phyloP scores from a whole-genome alignment of 106 monocot genomes.

The Posidonia australis region DNA sequence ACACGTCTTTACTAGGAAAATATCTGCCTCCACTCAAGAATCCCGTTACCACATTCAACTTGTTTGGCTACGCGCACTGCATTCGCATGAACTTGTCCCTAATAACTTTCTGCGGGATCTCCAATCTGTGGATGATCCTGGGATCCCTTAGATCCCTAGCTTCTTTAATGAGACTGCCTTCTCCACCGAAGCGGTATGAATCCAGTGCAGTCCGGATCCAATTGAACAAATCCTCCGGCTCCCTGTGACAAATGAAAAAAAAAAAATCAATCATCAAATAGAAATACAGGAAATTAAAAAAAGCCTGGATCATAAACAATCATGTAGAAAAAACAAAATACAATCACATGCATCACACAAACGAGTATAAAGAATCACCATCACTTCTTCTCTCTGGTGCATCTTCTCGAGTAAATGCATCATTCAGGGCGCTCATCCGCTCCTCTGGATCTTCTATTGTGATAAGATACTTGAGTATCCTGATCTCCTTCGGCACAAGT shows the following conservation, averaged over 20 bases:
- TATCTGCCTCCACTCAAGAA: no score
- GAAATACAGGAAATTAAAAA: no score
- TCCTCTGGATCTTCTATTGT: constrained; percentile 65
- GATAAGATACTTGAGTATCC: constrained; percentile 79
- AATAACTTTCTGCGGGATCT: constrained; percentile 45
- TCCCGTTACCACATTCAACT: no score
- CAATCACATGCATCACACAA: constrained; percentile 16
- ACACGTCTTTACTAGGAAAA: no score
- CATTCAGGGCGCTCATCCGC: constrained; percentile 39
- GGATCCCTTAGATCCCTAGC: constrained; percentile 87
- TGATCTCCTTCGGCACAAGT: constrained; percentile 84
- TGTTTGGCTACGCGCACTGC: no score
- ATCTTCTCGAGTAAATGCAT: constrained; percentile 76
- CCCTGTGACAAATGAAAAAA: constrained; percentile 56
- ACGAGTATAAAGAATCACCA: constrained; percentile 79
- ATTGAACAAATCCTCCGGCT: constrained; percentile 48
- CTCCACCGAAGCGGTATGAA: constrained; percentile 72
- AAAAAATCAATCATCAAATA: no score
- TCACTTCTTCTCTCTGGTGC: no score
- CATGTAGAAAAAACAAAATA: no score
- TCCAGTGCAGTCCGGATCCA: constrained; percentile 66
- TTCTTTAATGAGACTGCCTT: constrained; percentile 69
- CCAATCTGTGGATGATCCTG: constrained; percentile 51
- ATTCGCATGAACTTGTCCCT: constrained; percentile 41
- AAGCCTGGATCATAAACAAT: no score